Evolutionary conservation across 345 rosid genomes (phyloP).

Genomic region (Pistacia integerrima): DNA sequence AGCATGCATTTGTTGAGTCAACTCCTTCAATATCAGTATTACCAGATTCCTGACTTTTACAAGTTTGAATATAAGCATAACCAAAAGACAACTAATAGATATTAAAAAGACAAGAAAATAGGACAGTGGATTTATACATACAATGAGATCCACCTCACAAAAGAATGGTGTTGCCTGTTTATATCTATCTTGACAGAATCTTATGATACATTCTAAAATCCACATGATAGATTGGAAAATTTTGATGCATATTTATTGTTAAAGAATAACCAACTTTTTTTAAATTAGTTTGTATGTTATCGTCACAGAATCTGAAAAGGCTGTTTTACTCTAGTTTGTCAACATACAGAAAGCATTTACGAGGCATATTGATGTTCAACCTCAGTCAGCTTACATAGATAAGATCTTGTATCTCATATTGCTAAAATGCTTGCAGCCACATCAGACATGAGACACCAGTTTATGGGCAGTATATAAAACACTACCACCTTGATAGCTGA

Average conservation of each 20-base stretch:
- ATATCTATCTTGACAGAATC: background rate
- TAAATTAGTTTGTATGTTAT: background rate
- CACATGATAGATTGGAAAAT: background rate
- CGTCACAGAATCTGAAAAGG: background rate
- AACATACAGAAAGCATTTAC: background rate
- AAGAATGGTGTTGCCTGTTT: background rate
- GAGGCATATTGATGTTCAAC: background rate
- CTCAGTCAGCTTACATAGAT: background rate
- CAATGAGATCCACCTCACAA: background rate
- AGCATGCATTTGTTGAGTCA: slow-evolving; percentile 95
- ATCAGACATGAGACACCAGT: background rate
- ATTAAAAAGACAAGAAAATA: background rate
- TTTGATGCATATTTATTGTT: background rate
- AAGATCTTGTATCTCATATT: background rate
- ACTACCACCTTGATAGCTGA: background rate
- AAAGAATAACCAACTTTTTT: background rate
- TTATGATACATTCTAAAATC: background rate
- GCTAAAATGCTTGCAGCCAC: background rate
- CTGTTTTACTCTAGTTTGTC: background rate
- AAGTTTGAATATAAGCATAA: background rate
- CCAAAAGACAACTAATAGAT: background rate
- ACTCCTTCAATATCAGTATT: slow-evolving; percentile 97
- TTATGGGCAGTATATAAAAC: background rate
- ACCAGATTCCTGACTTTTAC: slow-evolving; percentile 61
- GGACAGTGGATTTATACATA: background rate